Percentiles rank a stretch among this genome's conserved stretches.
These are phyloP conservation scores for Collybia nuda DNA, from an alignment of 768 basidiomycete species.

Conservation along the genomic window DNA sequence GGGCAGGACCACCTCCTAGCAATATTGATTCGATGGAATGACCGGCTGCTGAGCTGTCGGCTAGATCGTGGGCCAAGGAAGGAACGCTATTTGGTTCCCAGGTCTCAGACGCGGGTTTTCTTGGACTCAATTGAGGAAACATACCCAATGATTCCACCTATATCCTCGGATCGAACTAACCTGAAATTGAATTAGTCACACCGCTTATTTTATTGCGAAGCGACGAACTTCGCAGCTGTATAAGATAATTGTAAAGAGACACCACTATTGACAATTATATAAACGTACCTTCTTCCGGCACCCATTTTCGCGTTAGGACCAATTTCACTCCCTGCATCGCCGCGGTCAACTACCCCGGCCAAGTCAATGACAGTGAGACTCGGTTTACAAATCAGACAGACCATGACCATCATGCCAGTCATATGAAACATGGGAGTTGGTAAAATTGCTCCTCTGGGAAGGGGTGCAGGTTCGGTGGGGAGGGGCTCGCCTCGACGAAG, in stretches of 20 bases:
- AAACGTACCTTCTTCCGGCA: conserved; percentile 38
- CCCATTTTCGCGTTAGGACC: conserved; percentile 52
- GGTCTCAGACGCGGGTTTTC: neutral
- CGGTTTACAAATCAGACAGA: neutral
- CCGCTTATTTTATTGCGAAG: neutral
- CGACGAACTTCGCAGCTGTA: conserved; percentile 29
- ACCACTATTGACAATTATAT: neutral
- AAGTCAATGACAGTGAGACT: neutral
- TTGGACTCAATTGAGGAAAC: neutral
- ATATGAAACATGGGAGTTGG: conserved; percentile 62
- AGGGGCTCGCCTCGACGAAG: conserved; percentile 35
- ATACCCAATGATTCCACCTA: conserved; percentile 45
- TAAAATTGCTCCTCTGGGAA: conserved; percentile 42
- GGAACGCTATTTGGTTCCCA: conserved; percentile 38
- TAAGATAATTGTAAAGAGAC: neutral
- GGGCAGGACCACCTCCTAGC: conserved; percentile 41
- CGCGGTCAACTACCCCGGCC: conserved; percentile 31
- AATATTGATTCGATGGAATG: conserved; percentile 35
- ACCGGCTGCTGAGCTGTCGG: conserved; percentile 36
- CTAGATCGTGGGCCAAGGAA: conserved; percentile 51
- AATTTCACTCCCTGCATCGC: conserved; percentile 44
- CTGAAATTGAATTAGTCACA: conserved; percentile 11
- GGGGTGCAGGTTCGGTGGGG: conserved; percentile 26
- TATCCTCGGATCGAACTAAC: conserved; percentile 43
- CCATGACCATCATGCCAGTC: conserved; percentile 29